Base-by-base conservation (phyloP, 345 rosid species). In the Lumnitzera racemosa region DNA sequence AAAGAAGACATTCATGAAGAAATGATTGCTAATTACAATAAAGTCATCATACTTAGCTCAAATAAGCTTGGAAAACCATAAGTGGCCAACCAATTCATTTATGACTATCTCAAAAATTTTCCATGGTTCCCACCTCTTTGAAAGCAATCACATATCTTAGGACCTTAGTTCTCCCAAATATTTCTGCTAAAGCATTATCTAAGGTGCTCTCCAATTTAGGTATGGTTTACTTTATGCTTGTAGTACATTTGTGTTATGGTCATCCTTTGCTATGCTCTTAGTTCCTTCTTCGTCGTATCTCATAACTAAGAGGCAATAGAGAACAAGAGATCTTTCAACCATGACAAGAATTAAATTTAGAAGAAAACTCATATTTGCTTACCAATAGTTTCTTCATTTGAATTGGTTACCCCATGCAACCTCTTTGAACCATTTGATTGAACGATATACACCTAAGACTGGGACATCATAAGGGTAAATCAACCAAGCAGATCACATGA, bases 1-100 rank as follows among this genome's bases (percentile, higher is more conserved):
- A 53, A 43, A 79, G 78, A 58, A 82, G 74, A 52, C 58, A 55
- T 16, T 67, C 56, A 15, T 82, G 87, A 59, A 82, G 74, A 65
- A 65, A 63, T 25, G 64, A 68, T 47, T 64, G 68, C 58, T 74
- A 80, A 36, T 77, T 70, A 70, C 72, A 11, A 55, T 82, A 82
- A 46, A 79, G 73, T 79, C 72, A 10, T 74, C 75, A 70, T 79
- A 82, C 43, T 61, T 64, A 4, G 24, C 59, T 68, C 74, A 49
- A 4, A 72, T 70, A 47, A 68, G 61, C 27, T 74, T 58, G 2
- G 84, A 59, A 53, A 79, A 66, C 51, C 76, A 70, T 1, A 63
- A 54, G 62, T 75, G 78, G 9, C 79, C 57, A 24, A 51, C 66
- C 54, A 59, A 49, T 24, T 70, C 69, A 9, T 67, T 65, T 53